Conservation (phyloP, 2,329 filamentous ascomycete species). For the Colletotrichum ledebouriae region DNA sequence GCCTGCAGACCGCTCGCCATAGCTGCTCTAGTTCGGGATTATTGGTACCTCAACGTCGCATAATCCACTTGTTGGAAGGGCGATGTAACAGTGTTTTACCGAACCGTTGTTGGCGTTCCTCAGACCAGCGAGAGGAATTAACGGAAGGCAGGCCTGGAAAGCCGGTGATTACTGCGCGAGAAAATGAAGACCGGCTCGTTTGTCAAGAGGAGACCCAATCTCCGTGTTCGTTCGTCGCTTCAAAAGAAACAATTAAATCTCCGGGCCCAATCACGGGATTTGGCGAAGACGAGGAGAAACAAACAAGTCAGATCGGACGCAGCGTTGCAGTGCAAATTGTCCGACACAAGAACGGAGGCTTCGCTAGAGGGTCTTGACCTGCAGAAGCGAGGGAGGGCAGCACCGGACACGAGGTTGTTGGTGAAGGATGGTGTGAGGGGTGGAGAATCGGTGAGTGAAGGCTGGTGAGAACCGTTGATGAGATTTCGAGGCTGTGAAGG, state of each 20-base stretch:
- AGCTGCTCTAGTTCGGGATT: constrained; percentile 27
- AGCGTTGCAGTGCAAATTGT: constrained; percentile 24
- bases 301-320: constrained; percentile 6
- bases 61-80: constrained; percentile 13
- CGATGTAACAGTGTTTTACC: constrained; percentile 36
- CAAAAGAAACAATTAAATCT: constrained; percentile 41
- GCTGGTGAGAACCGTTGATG: constrained; percentile 11
- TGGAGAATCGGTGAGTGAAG: constrained; percentile 27
- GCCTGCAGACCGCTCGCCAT: constrained; percentile 10
- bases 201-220: not conserved
- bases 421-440: constrained; percentile 22
- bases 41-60: constrained; percentile 16
- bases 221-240: constrained; percentile 2
- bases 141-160: constrained; percentile 15
- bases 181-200: constrained; percentile 7
- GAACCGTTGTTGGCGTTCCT: constrained; percentile 23
- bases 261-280: constrained; percentile 28
- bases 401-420: constrained; percentile 6
- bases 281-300: constrained; percentile 15
- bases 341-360: not conserved
- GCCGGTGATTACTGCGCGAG: not conserved
- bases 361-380: constrained; percentile 2
- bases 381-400: constrained; percentile 20
- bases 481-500: not conserved
- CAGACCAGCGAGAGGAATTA: constrained; percentile 4